These are phyloP conservation scores for Xenosphaeropsis pyriputrescens DNA, from an alignment of 2,329 filamentous ascomycete species.

Conservation along the genomic window DNA sequence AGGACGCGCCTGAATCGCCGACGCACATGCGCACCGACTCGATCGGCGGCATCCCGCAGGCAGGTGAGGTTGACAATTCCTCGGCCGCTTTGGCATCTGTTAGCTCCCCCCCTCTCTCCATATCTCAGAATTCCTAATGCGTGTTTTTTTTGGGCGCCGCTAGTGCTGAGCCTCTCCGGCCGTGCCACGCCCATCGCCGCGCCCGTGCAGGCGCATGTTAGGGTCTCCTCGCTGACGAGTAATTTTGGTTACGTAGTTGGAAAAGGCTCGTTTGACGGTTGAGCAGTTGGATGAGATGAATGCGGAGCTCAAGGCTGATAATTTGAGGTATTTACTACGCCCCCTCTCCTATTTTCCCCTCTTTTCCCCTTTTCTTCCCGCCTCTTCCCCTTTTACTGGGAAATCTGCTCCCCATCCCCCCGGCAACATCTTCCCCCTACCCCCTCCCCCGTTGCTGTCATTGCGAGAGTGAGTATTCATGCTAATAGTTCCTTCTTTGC, in stretches of 20 bases:
- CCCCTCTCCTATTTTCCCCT: background rate
- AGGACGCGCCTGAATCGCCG: slow-evolving; percentile 17
- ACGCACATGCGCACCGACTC: slow-evolving; percentile 2
- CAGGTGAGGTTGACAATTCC: slow-evolving; percentile 45
- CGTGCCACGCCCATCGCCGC: too few species aligned
- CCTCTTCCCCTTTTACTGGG: background rate
- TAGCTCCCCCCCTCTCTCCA: slow-evolving; percentile 20
- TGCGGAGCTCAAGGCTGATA: slow-evolving; percentile 39
- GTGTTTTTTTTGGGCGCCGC: slow-evolving; percentile 4
- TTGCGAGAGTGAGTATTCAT: background rate
- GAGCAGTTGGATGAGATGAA: slow-evolving; percentile 32
- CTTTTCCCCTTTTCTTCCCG: background rate
- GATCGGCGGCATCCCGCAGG: slow-evolving; percentile 16
- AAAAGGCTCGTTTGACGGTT: slow-evolving; percentile 16
- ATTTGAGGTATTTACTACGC: slow-evolving; percentile 23
- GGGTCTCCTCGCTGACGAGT: slow-evolving; percentile 6
- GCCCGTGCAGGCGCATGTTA: background rate
- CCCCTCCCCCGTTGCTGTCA: background rate
- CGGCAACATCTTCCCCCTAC: too few species aligned
- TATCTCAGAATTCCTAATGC: slow-evolving; percentile 11
- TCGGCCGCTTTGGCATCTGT: slow-evolving; percentile 54
- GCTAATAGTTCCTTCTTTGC: background rate
- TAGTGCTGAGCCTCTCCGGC: too few species aligned
- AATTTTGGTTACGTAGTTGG: slow-evolving; percentile 13
- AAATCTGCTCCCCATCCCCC: too few species aligned